A percentile compares a stretch with the other conserved stretches of the same genome.
Conservation (phyloP, 2,329 filamentous ascomycete genomes). For the Claviceps cyperi region DNA sequence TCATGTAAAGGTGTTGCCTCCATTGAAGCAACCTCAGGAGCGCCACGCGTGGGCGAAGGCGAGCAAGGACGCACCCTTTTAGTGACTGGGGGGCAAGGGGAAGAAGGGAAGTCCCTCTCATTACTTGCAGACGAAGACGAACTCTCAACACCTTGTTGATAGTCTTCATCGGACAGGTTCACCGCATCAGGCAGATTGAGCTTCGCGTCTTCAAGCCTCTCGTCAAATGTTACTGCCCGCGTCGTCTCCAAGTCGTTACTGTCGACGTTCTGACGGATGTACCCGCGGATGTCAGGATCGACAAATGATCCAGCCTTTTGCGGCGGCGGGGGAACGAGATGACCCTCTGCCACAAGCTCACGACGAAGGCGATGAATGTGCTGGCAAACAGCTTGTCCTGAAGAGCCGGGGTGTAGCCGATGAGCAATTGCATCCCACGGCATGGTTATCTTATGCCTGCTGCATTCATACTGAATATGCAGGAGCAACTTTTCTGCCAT, state of each 20-base stretch:
- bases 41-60: slow-evolving; percentile 6
- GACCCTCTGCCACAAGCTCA: slow-evolving; percentile 23
- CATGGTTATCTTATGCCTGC: slow-evolving; percentile 16
- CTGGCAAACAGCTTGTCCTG: slow-evolving; percentile 24
- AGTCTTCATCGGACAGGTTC: slow-evolving; percentile 5
- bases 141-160: not conserved
- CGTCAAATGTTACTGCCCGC: slow-evolving; percentile 18
- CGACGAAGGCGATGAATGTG: slow-evolving; percentile 21
- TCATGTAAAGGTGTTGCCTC: not conserved
- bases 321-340: slow-evolving; percentile 24
- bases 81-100: slow-evolving; percentile 5
- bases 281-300: slow-evolving; percentile 19
- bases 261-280: slow-evolving; percentile 14
- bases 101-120: slow-evolving; percentile 2
- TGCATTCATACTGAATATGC: slow-evolving; percentile 25
- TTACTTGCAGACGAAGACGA: slow-evolving; percentile 3
- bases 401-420: slow-evolving; percentile 26
- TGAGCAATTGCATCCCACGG: slow-evolving; percentile 28
- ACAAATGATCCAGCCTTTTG: slow-evolving; percentile 12
- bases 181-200: slow-evolving; percentile 14
- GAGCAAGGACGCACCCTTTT: not conserved
- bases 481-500: slow-evolving; percentile 32
- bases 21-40: not conserved
- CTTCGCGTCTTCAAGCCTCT: slow-evolving; percentile 18
- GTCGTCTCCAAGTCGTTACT: slow-evolving; percentile 13